Percentiles rank a stretch among this genome's conserved stretches.
Evolutionary conservation across 2,329 filamentous ascomycete genomes (phyloP).

Genomic region (Xylaria sp.): DNA sequence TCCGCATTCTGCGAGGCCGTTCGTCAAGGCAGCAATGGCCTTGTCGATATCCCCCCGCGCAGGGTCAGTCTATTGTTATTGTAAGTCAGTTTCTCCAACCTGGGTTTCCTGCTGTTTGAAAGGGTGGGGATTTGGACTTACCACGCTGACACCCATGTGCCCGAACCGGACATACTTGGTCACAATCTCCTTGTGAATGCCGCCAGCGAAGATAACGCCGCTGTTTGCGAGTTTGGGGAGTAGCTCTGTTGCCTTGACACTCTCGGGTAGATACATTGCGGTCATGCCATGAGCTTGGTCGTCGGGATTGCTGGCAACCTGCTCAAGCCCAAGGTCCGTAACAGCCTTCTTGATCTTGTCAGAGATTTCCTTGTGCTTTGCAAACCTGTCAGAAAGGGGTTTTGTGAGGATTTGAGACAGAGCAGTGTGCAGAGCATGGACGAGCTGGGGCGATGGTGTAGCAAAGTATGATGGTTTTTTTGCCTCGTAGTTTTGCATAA

Average conservation of each 20-base stretch:
- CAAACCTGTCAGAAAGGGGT: constrained; percentile 84
- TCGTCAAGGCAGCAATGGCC: constrained; percentile 81
- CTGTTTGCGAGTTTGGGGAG: constrained; percentile 86
- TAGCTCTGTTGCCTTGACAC: constrained; percentile 80
- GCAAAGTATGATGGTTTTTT: constrained; percentile 98
- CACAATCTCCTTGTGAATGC: constrained; percentile 95
- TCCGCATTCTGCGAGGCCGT: constrained; percentile 78
- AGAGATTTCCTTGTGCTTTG: constrained; percentile 79
- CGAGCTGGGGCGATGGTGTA: constrained; percentile 91
- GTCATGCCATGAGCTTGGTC: constrained; percentile 99
- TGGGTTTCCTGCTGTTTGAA: neutral
- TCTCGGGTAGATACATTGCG: constrained; percentile 92
- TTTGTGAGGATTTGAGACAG: constrained; percentile 85
- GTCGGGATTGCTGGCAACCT: constrained; percentile 84
- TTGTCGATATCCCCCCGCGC: constrained; percentile 83
- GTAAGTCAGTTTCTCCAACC: constrained; percentile 38
- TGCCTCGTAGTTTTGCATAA: constrained; percentile 99
- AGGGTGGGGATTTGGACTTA: constrained; percentile 54
- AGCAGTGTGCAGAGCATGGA: constrained; percentile 91
- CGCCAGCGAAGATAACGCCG: constrained; percentile 93
- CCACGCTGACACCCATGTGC: constrained; percentile 95
- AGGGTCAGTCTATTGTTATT: constrained; percentile 71
- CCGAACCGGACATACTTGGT: constrained; percentile 94
- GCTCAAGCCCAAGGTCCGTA: constrained; percentile 82
- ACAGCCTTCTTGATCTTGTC: constrained; percentile 88